A percentile compares a stretch with the other conserved stretches of the same genome.
Conservation (phyloP, 2,329 filamentous ascomycete genomes). For the Cytospora piceae region DNA sequence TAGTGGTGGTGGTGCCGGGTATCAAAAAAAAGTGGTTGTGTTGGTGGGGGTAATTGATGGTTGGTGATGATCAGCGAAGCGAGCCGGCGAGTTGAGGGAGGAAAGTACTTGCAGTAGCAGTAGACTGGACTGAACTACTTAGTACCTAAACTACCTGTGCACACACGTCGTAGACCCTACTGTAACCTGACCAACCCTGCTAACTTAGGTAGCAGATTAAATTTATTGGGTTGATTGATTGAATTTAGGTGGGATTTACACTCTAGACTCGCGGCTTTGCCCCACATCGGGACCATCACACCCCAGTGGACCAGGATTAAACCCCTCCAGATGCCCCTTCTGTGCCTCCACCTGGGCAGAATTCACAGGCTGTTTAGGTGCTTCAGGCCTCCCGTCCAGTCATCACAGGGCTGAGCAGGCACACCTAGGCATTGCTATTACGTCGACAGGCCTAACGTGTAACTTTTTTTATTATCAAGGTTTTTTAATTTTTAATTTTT, state of each 20-base stretch:
- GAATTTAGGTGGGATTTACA: neutral
- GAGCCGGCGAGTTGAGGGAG: neutral
- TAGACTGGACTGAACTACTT: too few species aligned
- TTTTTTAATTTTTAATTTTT: too few species aligned
- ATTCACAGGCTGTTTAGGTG: neutral
- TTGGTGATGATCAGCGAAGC: neutral
- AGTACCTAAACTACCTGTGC: too few species aligned
- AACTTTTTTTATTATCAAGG: neutral
- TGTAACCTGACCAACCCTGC: too few species aligned
- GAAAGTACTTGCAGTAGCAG: neutral
- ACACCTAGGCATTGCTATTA: neutral
- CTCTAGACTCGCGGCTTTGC: neutral
- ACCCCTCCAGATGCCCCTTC: too few species aligned
- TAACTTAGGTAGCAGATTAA: too few species aligned
- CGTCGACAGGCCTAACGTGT: too few species aligned
- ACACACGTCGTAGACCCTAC: too few species aligned
- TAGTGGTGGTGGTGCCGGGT: neutral
- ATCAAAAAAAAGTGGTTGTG: conserved; percentile 14
- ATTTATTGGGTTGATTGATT: neutral
- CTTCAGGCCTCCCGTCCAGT: neutral
- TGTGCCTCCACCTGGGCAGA: too few species aligned
- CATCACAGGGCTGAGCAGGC: neutral
- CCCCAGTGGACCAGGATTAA: too few species aligned
- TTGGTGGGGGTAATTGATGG: neutral
- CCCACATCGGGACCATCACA: neutral